Conservation (phyloP, 371 early-diverging fungal species). For the Phascolomyces articulosus region DNA sequence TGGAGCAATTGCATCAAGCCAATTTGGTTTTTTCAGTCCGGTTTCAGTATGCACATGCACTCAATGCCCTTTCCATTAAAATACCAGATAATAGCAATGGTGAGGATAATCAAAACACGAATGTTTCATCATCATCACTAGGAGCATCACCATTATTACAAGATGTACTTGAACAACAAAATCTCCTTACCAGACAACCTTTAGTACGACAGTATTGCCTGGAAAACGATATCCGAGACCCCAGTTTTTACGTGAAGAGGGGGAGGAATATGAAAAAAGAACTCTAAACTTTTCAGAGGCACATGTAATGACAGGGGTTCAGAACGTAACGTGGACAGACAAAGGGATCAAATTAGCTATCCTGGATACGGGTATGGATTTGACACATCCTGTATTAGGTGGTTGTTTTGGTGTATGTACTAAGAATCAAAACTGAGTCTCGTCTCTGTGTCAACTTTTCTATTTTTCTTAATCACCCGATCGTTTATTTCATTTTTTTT, state of each 20-base stretch:
- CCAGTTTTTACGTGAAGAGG: no score
- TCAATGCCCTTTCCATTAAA: constrained; percentile 24
- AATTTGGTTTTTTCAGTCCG: constrained; percentile 18
- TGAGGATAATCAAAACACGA: no score
- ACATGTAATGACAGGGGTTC: constrained; percentile 22
- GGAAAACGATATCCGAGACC: constrained; percentile 24
- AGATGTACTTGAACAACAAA: not conserved
- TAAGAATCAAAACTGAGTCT: no score
- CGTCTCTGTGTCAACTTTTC: no score
- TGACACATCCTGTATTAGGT: constrained; percentile 72
- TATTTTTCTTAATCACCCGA: no score
- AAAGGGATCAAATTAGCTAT: constrained; percentile 22
- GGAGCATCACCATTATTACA: not conserved
- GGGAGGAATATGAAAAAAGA: no score
- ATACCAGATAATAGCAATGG: not conserved
- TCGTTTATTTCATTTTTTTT: not conserved
- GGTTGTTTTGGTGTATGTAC: constrained; percentile 69
- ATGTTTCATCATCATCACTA: not conserved
- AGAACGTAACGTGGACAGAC: constrained; percentile 11
- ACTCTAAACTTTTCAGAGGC: constrained; percentile 17
- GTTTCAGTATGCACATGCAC: constrained; percentile 13
- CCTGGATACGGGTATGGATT: constrained; percentile 55
- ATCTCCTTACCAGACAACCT: not conserved
- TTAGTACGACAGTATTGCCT: constrained; percentile 20
- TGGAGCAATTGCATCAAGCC: constrained; percentile 10